These are phyloP conservation scores for Beauveria brongniartii DNA, from an alignment of 2,329 filamentous ascomycete species.

Conservation along the genomic window DNA sequence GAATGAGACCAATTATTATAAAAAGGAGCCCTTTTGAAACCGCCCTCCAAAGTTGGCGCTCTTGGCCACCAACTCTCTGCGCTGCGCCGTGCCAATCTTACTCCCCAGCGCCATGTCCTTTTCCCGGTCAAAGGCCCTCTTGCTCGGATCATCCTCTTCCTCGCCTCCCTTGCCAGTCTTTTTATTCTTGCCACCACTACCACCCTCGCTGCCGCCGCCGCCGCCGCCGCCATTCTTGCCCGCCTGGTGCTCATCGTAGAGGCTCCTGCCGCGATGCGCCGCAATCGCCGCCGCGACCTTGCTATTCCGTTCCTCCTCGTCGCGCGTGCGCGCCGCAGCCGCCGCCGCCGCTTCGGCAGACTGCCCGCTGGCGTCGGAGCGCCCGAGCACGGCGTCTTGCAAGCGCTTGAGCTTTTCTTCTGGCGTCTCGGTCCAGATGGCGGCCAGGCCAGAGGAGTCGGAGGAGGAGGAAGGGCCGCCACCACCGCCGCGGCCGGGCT, in stretches of 20 bases:
- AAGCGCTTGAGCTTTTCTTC: conserved; percentile 77
- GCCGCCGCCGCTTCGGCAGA: conserved; percentile 30
- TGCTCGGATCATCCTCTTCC: conserved; percentile 84
- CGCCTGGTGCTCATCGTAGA: conserved; percentile 51
- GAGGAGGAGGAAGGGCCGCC: conserved; percentile 3
- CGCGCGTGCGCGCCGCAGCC: conserved; percentile 36
- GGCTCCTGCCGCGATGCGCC: conserved; percentile 46
- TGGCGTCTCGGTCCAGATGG: conserved; percentile 86
- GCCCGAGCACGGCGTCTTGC: conserved; percentile 74
- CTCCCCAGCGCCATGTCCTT: conserved; percentile 83
- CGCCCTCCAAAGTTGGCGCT: conserved; percentile 74
- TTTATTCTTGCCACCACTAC: conserved; percentile 15
- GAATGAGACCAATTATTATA: conserved; percentile 26
- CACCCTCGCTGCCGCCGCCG: not conserved
- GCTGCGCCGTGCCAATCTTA: conserved; percentile 63
- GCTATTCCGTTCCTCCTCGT: conserved; percentile 47
- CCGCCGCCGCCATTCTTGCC: conserved; percentile 17
- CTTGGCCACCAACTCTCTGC: conserved; percentile 69
- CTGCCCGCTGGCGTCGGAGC: conserved; percentile 35
- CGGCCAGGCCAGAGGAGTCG: conserved; percentile 39
- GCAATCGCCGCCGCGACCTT: conserved; percentile 43
- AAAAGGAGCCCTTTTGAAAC: conserved; percentile 67
- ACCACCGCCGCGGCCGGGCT: conserved; percentile 24
- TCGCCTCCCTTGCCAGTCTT: conserved; percentile 21
- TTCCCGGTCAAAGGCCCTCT: conserved; percentile 79